Conservation (phyloP, 345 rosid genomes). For the Sisymbrium irio region DNA sequence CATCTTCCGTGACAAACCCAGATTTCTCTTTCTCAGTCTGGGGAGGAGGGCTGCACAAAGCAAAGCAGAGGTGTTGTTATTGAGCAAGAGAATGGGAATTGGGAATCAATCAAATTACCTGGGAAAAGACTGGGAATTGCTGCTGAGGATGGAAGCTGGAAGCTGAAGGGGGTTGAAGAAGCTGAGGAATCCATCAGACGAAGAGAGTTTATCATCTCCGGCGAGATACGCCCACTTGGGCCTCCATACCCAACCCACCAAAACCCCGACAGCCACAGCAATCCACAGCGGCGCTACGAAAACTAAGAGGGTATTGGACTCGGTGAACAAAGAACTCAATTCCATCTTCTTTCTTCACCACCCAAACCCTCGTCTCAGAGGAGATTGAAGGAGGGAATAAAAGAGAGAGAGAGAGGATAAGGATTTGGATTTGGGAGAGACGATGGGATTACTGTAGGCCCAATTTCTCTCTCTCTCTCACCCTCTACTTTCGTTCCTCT, state of each 20-base stretch:
- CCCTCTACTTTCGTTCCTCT: background rate
- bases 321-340: constrained; percentile 45
- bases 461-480: constrained; percentile 2
- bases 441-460: constrained; percentile 56
- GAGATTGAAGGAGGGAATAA: background rate
- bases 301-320: constrained; percentile 43
- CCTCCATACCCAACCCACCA: constrained; percentile 96
- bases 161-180: constrained; percentile 29
- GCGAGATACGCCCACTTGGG: constrained; percentile 79
- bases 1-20: constrained; percentile 52
- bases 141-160: constrained; percentile 27
- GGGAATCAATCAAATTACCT: constrained; percentile 42
- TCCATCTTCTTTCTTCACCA: constrained; percentile 40
- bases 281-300: constrained; percentile 74
- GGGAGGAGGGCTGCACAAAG: constrained; percentile 31
- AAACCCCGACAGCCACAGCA: constrained; percentile 74
- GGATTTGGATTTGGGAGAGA: constrained; percentile 68
- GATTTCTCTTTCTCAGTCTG: constrained; percentile 36
- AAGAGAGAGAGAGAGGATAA: constrained; percentile 42
- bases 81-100: background rate
- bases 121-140: constrained; percentile 34
- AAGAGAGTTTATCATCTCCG: constrained; percentile 35
- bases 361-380: constrained; percentile 3
- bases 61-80: background rate
- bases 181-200: constrained; percentile 14